Conservation (phyloP, 768 basidiomycete species). For the Auricularia sp. region DNA sequence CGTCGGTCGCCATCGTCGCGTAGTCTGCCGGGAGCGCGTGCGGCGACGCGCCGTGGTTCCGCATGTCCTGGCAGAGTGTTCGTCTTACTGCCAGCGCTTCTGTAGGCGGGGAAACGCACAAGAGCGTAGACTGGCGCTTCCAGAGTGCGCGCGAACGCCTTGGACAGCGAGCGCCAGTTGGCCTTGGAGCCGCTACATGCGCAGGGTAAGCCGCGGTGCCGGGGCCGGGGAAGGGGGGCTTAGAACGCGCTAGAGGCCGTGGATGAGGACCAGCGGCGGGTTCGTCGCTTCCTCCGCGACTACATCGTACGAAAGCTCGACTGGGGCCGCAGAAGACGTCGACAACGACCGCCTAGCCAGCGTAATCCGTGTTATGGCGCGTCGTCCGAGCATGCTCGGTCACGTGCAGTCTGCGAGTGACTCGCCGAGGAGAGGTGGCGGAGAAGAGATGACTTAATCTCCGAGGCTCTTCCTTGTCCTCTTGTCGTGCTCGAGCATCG, state of each 20-base stretch:
- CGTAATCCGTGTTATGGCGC: too few species aligned
- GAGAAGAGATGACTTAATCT: too few species aligned
- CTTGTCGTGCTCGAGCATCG: too few species aligned
- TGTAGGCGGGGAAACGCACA: slow-evolving; percentile 26
- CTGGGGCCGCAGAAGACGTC: background rate
- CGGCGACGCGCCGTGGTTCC: slow-evolving; percentile 84
- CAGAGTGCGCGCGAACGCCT: slow-evolving; percentile 57
- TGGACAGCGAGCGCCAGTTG: slow-evolving; percentile 78
- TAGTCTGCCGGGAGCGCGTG: slow-evolving; percentile 69
- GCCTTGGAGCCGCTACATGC: slow-evolving; percentile 69
- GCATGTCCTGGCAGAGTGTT: slow-evolving; percentile 46
- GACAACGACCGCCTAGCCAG: too few species aligned
- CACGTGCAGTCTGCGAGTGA: too few species aligned
- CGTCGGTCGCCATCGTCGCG: slow-evolving; percentile 66
- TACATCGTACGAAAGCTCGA: background rate
- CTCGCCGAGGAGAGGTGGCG: too few species aligned
- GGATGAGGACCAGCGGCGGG: slow-evolving; percentile 43
- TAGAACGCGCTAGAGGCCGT: slow-evolving; percentile 34
- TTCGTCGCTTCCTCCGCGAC: background rate
- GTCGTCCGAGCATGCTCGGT: too few species aligned
- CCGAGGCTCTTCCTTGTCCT: too few species aligned
- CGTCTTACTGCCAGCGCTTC: background rate
- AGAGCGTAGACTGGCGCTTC: slow-evolving; percentile 63
- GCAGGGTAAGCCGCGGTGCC: background rate
- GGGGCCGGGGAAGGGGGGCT: slow-evolving; percentile 4